phyloP scores from a whole-genome alignment of 2,329 filamentous ascomycete genomes.

The Diaporthe eres region DNA sequence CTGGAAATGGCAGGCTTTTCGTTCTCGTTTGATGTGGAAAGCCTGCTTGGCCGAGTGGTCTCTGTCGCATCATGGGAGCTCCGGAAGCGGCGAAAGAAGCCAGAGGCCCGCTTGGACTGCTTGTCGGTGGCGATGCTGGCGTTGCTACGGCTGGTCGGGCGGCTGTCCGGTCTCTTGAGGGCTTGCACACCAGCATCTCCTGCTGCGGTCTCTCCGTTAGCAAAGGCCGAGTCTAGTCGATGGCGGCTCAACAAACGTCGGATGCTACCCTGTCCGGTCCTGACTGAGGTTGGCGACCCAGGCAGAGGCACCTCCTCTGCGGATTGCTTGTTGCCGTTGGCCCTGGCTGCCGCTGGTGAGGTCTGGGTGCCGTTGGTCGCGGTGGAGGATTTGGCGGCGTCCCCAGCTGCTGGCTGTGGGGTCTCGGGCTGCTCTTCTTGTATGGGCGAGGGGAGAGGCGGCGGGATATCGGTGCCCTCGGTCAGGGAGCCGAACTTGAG shows the following conservation, averaged over 20 bases:
- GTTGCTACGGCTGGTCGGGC: constrained; percentile 66
- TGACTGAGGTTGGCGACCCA: constrained; percentile 63
- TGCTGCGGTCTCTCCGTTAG: constrained; percentile 62
- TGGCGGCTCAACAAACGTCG: constrained; percentile 70
- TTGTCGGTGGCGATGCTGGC: constrained; percentile 65
- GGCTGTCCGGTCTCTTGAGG: constrained; percentile 50
- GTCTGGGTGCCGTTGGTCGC: constrained; percentile 58
- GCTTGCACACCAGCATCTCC: constrained; percentile 45
- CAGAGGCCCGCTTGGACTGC: constrained; percentile 69
- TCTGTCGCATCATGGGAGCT: constrained; percentile 51
- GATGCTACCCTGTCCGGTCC: constrained; percentile 68
- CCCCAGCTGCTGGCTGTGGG: constrained; percentile 41
- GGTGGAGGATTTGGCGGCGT: constrained; percentile 43
- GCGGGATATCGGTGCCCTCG: constrained; percentile 73
- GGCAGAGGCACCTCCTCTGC: constrained; percentile 63
- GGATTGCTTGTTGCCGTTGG: constrained; percentile 61
- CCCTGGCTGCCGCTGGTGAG: constrained; percentile 46
- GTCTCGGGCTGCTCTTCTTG: constrained; percentile 62
- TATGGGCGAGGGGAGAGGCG: constrained; percentile 69
- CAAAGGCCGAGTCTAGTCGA: constrained; percentile 67
- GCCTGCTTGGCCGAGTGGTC: constrained; percentile 56
- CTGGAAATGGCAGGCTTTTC: constrained; percentile 44
- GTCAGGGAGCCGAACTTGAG: constrained; percentile 72
- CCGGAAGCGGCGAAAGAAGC: constrained; percentile 71
- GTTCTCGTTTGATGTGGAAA: constrained; percentile 55